Evolutionary conservation across 768 basidiomycete species (phyloP).

Genomic region (Daedaleopsis sinensis): DNA sequence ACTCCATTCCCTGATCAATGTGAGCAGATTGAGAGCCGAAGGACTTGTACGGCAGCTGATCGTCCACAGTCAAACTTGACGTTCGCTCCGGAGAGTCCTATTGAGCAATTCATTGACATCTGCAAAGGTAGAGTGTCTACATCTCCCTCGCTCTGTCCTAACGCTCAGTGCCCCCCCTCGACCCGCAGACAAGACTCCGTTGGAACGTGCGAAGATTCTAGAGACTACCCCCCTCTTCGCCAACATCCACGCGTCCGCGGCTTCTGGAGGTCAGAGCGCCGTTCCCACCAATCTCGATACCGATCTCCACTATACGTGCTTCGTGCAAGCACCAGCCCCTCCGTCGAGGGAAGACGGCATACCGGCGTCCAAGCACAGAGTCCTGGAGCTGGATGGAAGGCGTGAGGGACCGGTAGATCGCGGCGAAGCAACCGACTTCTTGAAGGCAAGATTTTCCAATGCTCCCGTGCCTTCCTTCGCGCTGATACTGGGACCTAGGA

Average conservation of each 20-base stretch:
- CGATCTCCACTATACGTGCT: constrained; percentile 86
- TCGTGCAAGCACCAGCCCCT: constrained; percentile 66
- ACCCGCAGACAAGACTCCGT: constrained; percentile 60
- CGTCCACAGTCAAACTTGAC: constrained; percentile 54
- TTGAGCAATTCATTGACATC: constrained; percentile 67
- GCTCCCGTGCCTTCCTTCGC: constrained; percentile 32
- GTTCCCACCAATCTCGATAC: constrained; percentile 68
- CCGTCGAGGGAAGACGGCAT: constrained; percentile 34
- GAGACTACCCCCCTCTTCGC: constrained; percentile 78
- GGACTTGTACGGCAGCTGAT: no score
- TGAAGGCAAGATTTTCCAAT: constrained; percentile 44
- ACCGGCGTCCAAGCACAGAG: constrained; percentile 35
- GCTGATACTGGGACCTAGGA: constrained; percentile 46
- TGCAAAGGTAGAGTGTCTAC: constrained; percentile 50
- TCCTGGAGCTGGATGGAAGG: constrained; percentile 87
- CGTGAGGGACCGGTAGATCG: constrained; percentile 80
- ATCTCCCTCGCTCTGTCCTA: neutral
- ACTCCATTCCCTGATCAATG: constrained; percentile 66
- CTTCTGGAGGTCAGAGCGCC: constrained; percentile 67
- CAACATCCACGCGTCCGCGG: constrained; percentile 73
- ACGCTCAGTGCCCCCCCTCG: neutral
- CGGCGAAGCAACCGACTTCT: constrained; percentile 60
- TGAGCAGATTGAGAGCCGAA: constrained; percentile 35
- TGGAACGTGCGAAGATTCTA: constrained; percentile 75
- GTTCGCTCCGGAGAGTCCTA: constrained; percentile 56